phyloP scores from a whole-genome alignment of 768 basidiomycete species.

The Trametes cubensis region DNA sequence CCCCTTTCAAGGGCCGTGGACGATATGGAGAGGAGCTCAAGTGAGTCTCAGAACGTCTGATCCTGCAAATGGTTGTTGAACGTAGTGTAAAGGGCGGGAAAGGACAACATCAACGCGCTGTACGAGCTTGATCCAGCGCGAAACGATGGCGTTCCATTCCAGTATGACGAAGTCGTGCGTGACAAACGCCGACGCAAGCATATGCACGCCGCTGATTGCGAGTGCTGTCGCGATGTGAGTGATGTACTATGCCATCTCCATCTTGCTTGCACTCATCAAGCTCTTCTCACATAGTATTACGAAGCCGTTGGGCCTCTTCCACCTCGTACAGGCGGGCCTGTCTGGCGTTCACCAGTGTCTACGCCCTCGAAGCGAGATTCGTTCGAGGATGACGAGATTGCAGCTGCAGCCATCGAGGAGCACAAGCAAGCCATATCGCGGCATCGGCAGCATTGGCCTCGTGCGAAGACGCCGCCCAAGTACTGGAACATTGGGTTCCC shows the following conservation, averaged over 20 bases:
- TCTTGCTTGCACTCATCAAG: background rate
- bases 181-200: slow-evolving; percentile 60
- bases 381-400: slow-evolving; percentile 11
- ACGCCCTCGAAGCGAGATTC: slow-evolving; percentile 28
- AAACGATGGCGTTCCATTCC: slow-evolving; percentile 68
- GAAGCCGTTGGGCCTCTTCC: slow-evolving; percentile 75
- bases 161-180: slow-evolving; percentile 79
- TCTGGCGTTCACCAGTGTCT: slow-evolving; percentile 64
- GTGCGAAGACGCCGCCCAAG: slow-evolving; percentile 76
- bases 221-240: slow-evolving; percentile 73
- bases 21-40: slow-evolving; percentile 19
- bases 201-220: slow-evolving; percentile 79
- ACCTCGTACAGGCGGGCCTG: slow-evolving; percentile 60
- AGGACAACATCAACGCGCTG: slow-evolving; percentile 57
- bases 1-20: slow-evolving; percentile 27
- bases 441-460: slow-evolving; percentile 72
- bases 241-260: slow-evolving; percentile 26
- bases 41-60: slow-evolving; percentile 36
- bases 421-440: slow-evolving; percentile 74
- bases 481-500: slow-evolving; percentile 95
- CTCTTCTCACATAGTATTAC: slow-evolving; percentile 63
- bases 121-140: slow-evolving; percentile 66
- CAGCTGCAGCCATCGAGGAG: slow-evolving; percentile 41
- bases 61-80: slow-evolving; percentile 44
- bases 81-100: slow-evolving; percentile 38